phyloP scores from a whole-genome alignment of 73 alveolate species.

The Urostyla sp. region DNA sequence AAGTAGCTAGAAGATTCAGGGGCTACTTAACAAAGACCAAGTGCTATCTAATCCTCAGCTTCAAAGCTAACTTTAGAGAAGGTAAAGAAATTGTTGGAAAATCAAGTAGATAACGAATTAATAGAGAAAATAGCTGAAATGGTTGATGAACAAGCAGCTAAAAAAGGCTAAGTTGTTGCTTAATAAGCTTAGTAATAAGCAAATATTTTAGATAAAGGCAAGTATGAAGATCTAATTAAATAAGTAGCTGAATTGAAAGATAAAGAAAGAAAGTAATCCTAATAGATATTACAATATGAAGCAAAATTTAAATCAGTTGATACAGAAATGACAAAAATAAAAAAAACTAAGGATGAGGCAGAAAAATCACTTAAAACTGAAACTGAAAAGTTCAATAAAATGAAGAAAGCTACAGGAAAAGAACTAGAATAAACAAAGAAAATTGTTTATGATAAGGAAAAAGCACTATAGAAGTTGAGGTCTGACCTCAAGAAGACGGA shows the following conservation, averaged over 20 bases:
- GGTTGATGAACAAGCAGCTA: no score
- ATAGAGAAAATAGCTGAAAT: no score
- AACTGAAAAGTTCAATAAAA: constrained; percentile 59
- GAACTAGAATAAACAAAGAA: constrained; percentile 66
- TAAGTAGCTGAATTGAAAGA: constrained; percentile 58
- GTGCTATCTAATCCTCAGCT: no score
- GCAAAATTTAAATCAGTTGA: constrained; percentile 62
- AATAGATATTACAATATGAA: constrained; percentile 38
- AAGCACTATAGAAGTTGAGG: constrained; percentile 61
- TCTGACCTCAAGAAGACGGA: constrained; percentile 68
- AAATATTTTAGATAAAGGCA: no score
- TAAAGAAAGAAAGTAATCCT: constrained; percentile 69
- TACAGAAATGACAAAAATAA: constrained; percentile 67
- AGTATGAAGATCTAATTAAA: constrained; percentile 67
- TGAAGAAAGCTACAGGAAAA: constrained; percentile 58
- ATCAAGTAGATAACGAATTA: no score
- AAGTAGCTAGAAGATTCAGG: constrained; percentile 18
- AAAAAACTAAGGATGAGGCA: constrained; percentile 50
- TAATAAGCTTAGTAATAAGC: constrained; percentile 21
- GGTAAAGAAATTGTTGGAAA: no score
- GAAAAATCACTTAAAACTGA: constrained; percentile 72
- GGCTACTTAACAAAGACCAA: no score
- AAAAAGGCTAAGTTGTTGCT: no score
- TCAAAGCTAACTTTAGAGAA: no score
- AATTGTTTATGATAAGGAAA: constrained; percentile 66